Percentiles rank a stretch among this genome's conserved stretches.
phyloP scores from a whole-genome alignment of 2,329 filamentous ascomycete genomes.

The Huntiella abstrusa region DNA sequence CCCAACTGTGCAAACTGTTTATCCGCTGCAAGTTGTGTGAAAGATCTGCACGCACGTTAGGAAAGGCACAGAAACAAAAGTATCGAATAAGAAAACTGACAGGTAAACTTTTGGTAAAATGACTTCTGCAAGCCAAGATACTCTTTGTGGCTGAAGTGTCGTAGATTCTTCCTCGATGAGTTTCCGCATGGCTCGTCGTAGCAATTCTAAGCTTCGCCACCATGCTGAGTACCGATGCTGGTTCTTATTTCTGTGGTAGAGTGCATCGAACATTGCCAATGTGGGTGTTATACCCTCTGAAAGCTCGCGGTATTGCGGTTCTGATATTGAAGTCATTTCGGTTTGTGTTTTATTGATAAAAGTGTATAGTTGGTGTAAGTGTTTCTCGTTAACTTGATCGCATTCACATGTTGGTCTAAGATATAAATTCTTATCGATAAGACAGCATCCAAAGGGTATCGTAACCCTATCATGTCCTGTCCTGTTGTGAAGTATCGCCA shows the following conservation, averaged over 20 bases:
- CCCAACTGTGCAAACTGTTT: slow-evolving; percentile 55
- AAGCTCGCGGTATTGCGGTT: slow-evolving; percentile 1
- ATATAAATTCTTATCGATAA: no score
- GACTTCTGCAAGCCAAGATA: slow-evolving; percentile 17
- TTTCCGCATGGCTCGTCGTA: slow-evolving; percentile 46
- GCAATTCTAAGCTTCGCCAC: slow-evolving; percentile 55
- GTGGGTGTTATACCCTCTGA: slow-evolving; percentile 20
- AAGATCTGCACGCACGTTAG: slow-evolving; percentile 27
- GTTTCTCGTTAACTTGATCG: no score
- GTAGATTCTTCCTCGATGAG: slow-evolving; percentile 23
- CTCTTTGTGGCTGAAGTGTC: slow-evolving; percentile 9
- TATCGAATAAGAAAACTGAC: slow-evolving; percentile 15
- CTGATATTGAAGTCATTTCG: neutral
- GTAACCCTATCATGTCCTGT: no score
- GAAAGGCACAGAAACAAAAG: neutral
- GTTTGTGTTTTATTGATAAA: no score
- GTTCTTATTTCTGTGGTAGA: slow-evolving; percentile 75
- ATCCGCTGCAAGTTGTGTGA: slow-evolving; percentile 52
- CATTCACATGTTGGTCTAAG: no score
- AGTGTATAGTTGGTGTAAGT: no score
- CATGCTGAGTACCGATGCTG: slow-evolving; percentile 69
- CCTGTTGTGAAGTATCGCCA: no score
- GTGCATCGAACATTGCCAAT: slow-evolving; percentile 43
- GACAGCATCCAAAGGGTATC: no score
- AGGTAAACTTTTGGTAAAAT: slow-evolving; percentile 20